Conservation (phyloP, 306 rosid species). For the Gleditsia sinensis region DNA sequence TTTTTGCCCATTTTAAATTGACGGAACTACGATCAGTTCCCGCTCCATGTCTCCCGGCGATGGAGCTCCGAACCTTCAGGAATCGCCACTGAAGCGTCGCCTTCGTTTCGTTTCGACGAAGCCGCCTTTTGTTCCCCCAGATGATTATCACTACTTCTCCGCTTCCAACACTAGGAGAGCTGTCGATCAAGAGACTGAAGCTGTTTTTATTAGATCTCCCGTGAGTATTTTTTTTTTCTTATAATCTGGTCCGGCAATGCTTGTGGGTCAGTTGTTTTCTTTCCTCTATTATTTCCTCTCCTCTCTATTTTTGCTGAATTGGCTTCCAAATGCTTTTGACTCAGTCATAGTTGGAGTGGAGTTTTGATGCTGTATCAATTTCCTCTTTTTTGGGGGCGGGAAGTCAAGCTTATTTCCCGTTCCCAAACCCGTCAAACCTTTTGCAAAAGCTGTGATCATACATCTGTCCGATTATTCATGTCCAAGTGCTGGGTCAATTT, state of each 20-base stretch:
- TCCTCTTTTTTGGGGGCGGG: background rate
- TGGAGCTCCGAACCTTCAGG: conserved; percentile 59
- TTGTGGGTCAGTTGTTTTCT: no score
- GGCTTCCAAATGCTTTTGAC: background rate
- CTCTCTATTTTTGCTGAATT: conserved; percentile 9
- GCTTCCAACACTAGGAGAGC: conserved; percentile 38
- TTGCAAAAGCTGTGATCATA: background rate
- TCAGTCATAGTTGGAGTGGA: background rate
- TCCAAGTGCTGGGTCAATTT: background rate
- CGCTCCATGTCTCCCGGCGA: conserved; percentile 67
- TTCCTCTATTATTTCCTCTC: no score
- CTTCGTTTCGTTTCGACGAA: conserved; percentile 66
- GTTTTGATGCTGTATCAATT: background rate
- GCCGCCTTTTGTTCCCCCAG: conserved; percentile 73
- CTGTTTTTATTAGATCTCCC: conserved; percentile 78
- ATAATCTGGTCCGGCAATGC: no score
- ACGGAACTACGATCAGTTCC: conserved; percentile 1
- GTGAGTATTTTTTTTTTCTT: no score
- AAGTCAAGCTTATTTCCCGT: background rate
- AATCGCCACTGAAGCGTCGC: conserved; percentile 69
- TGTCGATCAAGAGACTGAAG: conserved; percentile 66
- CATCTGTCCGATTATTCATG: background rate
- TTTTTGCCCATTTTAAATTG: background rate
- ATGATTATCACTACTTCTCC: conserved; percentile 72
- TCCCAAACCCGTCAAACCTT: background rate